Percentiles rank a stretch among this genome's conserved stretches.
Evolutionary conservation across 2,329 filamentous ascomycete species (phyloP).

Genomic region (Microsporum ferrugineum): DNA sequence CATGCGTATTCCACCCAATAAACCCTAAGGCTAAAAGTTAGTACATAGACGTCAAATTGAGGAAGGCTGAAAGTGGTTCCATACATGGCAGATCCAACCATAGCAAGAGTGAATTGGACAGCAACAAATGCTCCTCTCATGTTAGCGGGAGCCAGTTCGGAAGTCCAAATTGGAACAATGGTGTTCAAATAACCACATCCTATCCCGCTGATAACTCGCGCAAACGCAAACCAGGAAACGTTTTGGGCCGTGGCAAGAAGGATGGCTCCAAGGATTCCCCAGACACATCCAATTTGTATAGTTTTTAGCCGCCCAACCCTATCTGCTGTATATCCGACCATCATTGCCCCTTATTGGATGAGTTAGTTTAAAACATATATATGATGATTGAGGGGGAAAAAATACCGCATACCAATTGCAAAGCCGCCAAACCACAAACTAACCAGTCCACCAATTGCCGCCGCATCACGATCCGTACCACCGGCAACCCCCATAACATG

Average conservation of each 20-base stretch:
- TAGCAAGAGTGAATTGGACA: not conserved
- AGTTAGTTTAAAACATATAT: not conserved
- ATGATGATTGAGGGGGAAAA: not conserved
- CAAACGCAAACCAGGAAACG: not conserved
- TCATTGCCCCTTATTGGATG: not conserved
- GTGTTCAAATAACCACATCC: not conserved
- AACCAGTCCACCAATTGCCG: not conserved
- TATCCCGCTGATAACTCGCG: not conserved
- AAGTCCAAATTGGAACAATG: not conserved
- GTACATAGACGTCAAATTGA: not conserved
- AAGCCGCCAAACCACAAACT: constrained; percentile 2
- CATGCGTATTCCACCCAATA: not conserved
- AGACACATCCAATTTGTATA: not conserved
- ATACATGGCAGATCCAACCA: constrained; percentile 1
- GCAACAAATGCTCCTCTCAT: not conserved
- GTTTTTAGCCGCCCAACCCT: not conserved
- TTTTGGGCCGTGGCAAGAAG: not conserved
- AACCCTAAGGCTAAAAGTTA: not conserved
- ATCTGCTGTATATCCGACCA: constrained; percentile 1
- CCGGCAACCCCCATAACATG: not conserved
- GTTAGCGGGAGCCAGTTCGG: not conserved
- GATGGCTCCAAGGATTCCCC: not conserved
- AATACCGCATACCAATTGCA: not conserved
- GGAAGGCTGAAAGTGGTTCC: not conserved
- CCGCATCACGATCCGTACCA: not conserved